Base-by-base conservation (phyloP, 371 early-diverging fungal species). In the Rhizomucor miehei region DNA sequence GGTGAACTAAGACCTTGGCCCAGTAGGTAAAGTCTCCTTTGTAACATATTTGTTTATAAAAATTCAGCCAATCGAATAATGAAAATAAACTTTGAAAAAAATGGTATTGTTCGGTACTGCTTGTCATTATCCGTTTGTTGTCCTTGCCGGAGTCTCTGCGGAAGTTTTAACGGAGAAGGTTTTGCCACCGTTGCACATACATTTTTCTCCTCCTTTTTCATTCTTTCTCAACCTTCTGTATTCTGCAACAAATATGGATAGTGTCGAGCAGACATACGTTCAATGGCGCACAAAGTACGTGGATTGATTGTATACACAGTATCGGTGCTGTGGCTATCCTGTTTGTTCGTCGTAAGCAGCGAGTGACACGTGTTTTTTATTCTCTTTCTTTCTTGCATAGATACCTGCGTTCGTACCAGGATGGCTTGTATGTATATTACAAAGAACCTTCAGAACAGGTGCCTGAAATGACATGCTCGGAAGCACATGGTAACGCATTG, bases 381-480 rank as follows among this genome's bases (percentile, higher is more conserved):
- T 20, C 34, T 34, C 6, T 24, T 37, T 10, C 17, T 24, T 11
- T 41, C n/a, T 19, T 17, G 19, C 12, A 34, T 51, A 79, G 75
- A 44, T 79, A 79, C 37, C 54, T 79, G 46, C 62, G 79, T 37
- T 36, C 69, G 11, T 75, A 75, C 54, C 63, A 61, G 11, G 75
- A 73, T 48, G 73, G 73, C 1, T 57, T 53, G 24, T 79, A 75
- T 48, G 53, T 79, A 23, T 79, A 71, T 52, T 79, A 79, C 49
- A 79, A 79, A 48, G 79, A 75, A 44, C 64, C 52, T 9, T 73
- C 54, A 14, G 79, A 79, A 35, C 59, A 62, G 2, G 36, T 63
- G 1, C 45, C 59, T 19, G 79, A 72, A 46, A 67, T 73, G 67
- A 79, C 79, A 14, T 75, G 75, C 39, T 73, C 73, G 3, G 79